Percentiles rank a stretch among this genome's conserved stretches.
These are phyloP conservation scores for Angomonas desouzai DNA, from an alignment of 208 protist genomes.

Conservation along the genomic window DNA sequence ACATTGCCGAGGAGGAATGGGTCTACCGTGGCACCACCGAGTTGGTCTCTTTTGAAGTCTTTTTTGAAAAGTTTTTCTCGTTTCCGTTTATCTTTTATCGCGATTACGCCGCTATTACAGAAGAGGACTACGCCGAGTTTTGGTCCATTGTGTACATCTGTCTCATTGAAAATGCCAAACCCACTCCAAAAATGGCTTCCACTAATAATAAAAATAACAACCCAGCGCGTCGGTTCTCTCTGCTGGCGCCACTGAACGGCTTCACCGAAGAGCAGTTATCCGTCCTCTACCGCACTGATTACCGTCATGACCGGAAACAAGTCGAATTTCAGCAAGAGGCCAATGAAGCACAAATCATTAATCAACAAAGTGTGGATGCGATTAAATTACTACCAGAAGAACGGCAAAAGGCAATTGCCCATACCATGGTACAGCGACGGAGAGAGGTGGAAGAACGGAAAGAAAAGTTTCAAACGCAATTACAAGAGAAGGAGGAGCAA, in stretches of 20 bases:
- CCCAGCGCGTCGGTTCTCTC: too few species aligned
- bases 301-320: neutral
- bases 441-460: neutral
- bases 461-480: neutral
- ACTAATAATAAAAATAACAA: too few species aligned
- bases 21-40: slow-evolving; percentile 75
- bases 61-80: slow-evolving; percentile 79
- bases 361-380: neutral
- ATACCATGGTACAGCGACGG: neutral
- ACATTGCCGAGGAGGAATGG: slow-evolving; percentile 86
- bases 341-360: neutral
- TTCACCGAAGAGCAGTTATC: slow-evolving; percentile 3
- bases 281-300: neutral
- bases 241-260: slow-evolving; percentile 2
- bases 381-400: neutral
- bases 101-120: slow-evolving; percentile 42
- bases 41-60: slow-evolving; percentile 59
- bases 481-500: neutral
- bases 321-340: neutral
- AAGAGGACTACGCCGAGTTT: slow-evolving; percentile 66
- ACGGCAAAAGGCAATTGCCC: neutral
- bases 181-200: neutral
- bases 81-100: slow-evolving; percentile 82
- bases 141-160: slow-evolving; percentile 76
- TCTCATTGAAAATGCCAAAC: slow-evolving; percentile 31